Evolutionary conservation across 768 basidiomycete genomes (phyloP).

Genomic region (Daedalea quercina): DNA sequence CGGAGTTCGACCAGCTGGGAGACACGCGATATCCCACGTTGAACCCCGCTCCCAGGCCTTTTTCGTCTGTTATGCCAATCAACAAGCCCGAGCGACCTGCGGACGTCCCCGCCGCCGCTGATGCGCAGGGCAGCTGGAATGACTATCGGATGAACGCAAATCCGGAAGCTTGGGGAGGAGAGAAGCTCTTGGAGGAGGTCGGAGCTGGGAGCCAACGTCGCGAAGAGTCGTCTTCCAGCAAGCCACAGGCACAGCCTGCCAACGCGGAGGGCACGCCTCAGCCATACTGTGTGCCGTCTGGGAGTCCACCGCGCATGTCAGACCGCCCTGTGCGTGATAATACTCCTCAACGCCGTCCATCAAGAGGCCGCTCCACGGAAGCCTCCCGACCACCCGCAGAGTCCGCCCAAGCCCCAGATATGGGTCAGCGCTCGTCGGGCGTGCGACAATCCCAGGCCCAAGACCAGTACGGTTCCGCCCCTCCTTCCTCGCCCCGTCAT

Average conservation of each 20-base stretch:
- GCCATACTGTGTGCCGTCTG: constrained; percentile 9
- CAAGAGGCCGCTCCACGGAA: constrained; percentile 5
- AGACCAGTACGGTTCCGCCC: constrained; percentile 22
- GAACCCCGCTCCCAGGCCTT: constrained; percentile 6
- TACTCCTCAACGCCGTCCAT: constrained; percentile 5
- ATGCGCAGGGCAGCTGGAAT: constrained; percentile 9
- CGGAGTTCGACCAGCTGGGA: constrained; percentile 50
- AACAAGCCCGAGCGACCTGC: constrained; percentile 5
- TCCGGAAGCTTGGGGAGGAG: constrained; percentile 15
- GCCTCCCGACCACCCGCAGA: constrained; percentile 3
- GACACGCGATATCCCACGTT: constrained; percentile 53
- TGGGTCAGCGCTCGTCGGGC: constrained; percentile 21
- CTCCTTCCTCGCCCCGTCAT: constrained; percentile 38
- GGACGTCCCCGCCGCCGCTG: constrained; percentile 3
- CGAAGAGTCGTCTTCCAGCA: constrained; percentile 2
- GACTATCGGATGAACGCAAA: constrained; percentile 4
- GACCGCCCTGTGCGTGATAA: constrained; percentile 7
- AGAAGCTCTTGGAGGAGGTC: constrained; percentile 18
- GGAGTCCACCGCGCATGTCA: constrained; percentile 3
- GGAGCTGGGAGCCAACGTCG: constrained; percentile 5
- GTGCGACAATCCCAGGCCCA: constrained; percentile 10
- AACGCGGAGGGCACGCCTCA: constrained; percentile 9
- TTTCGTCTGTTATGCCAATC: neutral
- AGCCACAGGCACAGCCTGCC: constrained; percentile 12
- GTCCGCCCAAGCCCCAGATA: constrained; percentile 10